Evolutionary conservation across 805 yeast species (phyloP), one percentile per base, ranked within the genome.

Genomic region (Candida gorgasii): DNA sequence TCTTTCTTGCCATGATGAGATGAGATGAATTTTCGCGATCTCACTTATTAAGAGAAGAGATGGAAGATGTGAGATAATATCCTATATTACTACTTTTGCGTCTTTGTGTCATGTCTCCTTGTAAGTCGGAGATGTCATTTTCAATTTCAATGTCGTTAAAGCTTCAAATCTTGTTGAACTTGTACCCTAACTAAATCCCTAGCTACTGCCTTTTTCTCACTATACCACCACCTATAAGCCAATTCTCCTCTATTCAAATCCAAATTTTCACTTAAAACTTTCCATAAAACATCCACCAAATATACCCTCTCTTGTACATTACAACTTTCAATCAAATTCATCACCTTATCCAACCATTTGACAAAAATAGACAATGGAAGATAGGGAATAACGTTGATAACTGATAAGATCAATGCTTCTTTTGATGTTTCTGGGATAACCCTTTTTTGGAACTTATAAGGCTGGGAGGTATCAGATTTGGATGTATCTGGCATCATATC

Each of bases 1-100:
- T 86, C 82, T 86, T 87, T 79, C 95, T 82, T 32, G 93, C 83
- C 95, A 86, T 86, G 15, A 22, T 23, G 13, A 17, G 33, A 11
- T 31, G 35, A 13, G 29, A 19, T 23, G 14, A 9, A 20, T 33
- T 27, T 24, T 17, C 39, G 48, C 43, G 49, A 46, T 50, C n/a
- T n/a, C n/a, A n/a, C n/a, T n/a, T n/a, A n/a, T n/a, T n/a, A n/a
- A n/a, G n/a, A n/a, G n/a, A n/a, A n/a, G n/a, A n/a, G n/a, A n/a
- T n/a, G n/a, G n/a, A n/a, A n/a, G n/a, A n/a, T n/a, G n/a, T n/a
- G 57, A 50, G 57, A 47, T 54, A 13, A 22, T 13, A 4, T 35
- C 13, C 5, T 5, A 11, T 26, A 8, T 6, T 26, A n/a, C n/a
- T n/a, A 8, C 17, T 6, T 29, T 13, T 29, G 33, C 5, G 19